These are phyloP conservation scores for Psidium guajava DNA, from an alignment of 345 rosid species.

Conservation along the genomic window DNA sequence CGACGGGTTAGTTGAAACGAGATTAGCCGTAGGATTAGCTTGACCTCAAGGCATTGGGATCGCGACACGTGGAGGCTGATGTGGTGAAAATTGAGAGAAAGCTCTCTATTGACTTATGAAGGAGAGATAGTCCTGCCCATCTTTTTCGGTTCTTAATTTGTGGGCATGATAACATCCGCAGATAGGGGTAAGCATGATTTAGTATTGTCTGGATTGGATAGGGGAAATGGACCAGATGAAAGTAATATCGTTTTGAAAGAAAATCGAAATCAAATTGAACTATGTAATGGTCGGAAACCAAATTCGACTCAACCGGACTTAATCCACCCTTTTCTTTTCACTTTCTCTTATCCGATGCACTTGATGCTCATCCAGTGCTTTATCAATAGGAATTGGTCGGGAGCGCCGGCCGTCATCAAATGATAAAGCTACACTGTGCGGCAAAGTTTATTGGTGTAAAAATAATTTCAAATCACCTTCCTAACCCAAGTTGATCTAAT, in stretches of 20 bases:
- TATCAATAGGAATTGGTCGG: background rate
- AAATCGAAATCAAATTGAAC: background rate
- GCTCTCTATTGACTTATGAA: background rate
- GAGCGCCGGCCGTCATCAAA: background rate
- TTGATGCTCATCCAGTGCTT: background rate
- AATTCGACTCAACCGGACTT: background rate
- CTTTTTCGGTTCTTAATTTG: background rate
- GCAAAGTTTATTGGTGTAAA: background rate
- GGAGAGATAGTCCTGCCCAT: background rate
- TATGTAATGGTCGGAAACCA: background rate
- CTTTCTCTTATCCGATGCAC: background rate
- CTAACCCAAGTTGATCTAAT: background rate
- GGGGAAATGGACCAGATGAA: background rate
- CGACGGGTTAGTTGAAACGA: constrained; percentile 26
- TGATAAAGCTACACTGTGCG: background rate
- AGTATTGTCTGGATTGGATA: background rate
- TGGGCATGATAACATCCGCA: background rate
- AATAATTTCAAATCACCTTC: background rate
- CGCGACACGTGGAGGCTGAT: constrained; percentile 3
- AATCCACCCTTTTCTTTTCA: background rate
- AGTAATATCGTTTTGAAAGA: no score
- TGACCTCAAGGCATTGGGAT: background rate
- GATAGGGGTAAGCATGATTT: background rate
- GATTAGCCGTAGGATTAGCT: constrained; percentile 15
- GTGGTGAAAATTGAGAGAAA: background rate